These are phyloP conservation scores for Dendrocalamus latiflorus DNA, from an alignment of 202 grass and related monocot species.

Conservation along the genomic window DNA sequence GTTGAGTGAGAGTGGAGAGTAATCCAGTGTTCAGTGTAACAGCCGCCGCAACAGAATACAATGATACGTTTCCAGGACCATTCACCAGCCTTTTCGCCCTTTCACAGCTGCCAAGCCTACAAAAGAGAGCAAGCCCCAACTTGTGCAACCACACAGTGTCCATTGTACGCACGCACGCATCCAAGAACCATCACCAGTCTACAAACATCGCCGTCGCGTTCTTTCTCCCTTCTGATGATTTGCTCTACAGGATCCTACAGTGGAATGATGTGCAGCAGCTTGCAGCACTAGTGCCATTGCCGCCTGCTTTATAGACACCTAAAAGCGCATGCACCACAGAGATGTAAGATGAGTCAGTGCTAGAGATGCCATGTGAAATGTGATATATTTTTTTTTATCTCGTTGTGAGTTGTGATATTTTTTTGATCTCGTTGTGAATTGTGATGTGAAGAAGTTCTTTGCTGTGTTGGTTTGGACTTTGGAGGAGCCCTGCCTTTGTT, in stretches of 20 bases:
- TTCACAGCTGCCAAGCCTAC: slow-evolving; percentile 19
- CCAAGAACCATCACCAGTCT: slow-evolving; percentile 24
- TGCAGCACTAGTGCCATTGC: neutral
- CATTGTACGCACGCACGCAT: slow-evolving; percentile 7
- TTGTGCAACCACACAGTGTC: neutral
- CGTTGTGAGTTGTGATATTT: too few species aligned
- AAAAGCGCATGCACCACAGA: neutral
- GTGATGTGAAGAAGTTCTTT: neutral
- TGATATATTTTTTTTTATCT: neutral
- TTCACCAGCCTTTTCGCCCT: slow-evolving; percentile 2
- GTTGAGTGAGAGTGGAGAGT: neutral
- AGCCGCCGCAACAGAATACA: slow-evolving; percentile 21
- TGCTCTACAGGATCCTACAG: slow-evolving; percentile 9
- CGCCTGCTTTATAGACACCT: neutral
- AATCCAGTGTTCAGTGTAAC: neutral
- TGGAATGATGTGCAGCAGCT: slow-evolving; percentile 22
- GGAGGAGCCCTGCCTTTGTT: neutral
- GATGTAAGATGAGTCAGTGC: neutral
- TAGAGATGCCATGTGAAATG: neutral
- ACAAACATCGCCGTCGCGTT: neutral
- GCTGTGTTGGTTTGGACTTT: too few species aligned
- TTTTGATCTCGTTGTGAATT: neutral
- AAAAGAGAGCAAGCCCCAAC: slow-evolving; percentile 9
- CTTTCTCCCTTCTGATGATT: slow-evolving; percentile 33
- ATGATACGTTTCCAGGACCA: slow-evolving; percentile 30